Evolutionary conservation across 78 protist genomes (phyloP), one percentile per base, ranked within the genome.

Genomic region (Polysphondylium violaceum): DNA sequence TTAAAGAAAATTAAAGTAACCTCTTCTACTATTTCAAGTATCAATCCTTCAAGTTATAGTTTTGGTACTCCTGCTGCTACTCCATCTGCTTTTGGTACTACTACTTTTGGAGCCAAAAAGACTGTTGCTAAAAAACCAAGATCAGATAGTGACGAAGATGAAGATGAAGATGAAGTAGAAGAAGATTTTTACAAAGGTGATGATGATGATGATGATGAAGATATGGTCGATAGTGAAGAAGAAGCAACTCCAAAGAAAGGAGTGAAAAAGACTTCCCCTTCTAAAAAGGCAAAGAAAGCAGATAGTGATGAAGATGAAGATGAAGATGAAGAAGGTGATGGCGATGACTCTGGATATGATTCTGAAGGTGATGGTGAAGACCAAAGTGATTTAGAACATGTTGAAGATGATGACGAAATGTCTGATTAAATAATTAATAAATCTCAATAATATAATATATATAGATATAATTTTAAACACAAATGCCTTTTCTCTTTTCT

Each of bases 401-500:
- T 17, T 6, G 21, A 14, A 17, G 63, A 17, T 14, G 8, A 16
- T 17, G 14, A 56, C 8, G 21, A 17, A 14, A 14, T 56, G 14
- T n/a, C n/a, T n/a, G n/a, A n/a, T n/a, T n/a, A n/a, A n/a, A n/a
- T n/a, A n/a, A n/a, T n/a, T n/a, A n/a, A n/a, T n/a, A n/a, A n/a
- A n/a, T n/a, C n/a, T n/a, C n/a, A n/a, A n/a, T n/a, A n/a, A n/a
- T n/a, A n/a, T n/a, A n/a, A n/a, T n/a, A n/a, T 61, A 67, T 31
- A 97, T 96, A n/a, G 60, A 58, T 58, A 87, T 85, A 33, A 94
- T 90, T 83, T 40, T 65, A 16, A 14, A 64, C 71, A 16, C 14
- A 94, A 96, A 36, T 93, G 94, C 86, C 53, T 89, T 36, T 87
- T 94, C 68, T 9, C 72, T 55, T 21, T 21, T 21, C 21, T 86